phyloP scores from a whole-genome alignment of 805 yeast genomes.

The Hanseniaspora clermontiae region DNA sequence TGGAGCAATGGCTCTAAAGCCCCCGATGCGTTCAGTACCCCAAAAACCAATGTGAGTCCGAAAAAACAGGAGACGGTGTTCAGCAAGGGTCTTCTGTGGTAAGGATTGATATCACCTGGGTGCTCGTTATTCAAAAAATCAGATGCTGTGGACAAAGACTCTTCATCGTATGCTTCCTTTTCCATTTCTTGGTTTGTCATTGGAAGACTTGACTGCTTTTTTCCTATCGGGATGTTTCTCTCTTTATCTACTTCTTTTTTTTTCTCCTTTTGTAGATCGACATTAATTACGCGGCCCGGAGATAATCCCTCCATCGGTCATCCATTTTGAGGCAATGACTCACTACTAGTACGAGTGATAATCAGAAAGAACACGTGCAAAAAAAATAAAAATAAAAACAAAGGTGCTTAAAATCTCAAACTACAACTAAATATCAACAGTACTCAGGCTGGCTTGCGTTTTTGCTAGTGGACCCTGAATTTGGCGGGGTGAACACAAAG shows the following conservation, averaged over 20 bases:
- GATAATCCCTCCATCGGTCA: too few relatives aligned
- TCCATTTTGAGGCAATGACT: too few relatives aligned
- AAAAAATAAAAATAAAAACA: too few relatives aligned
- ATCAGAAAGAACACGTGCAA: background rate
- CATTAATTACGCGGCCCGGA: too few relatives aligned
- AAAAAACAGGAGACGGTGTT: conserved; percentile 28
- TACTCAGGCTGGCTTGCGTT: background rate
- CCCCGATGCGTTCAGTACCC: conserved; percentile 46
- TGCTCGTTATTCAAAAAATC: background rate
- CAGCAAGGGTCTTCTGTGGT: background rate
- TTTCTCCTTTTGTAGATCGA: too few relatives aligned
- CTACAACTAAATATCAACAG: background rate
- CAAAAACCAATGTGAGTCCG: conserved; percentile 43
- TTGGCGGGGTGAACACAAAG: conserved; percentile 3
- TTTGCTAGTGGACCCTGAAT: background rate
- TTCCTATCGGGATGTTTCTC: too few relatives aligned
- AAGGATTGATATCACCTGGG: conserved; percentile 10
- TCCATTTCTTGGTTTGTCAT: background rate
- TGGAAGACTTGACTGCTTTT: too few relatives aligned
- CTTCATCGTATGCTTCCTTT: background rate
- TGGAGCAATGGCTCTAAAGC: conserved; percentile 49
- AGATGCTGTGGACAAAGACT: background rate
- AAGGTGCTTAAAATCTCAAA: background rate
- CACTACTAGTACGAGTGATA: too few relatives aligned
- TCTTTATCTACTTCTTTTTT: too few relatives aligned